A percentile compares a stretch with the other conserved stretches of the same genome.
phyloP scores from a whole-genome alignment of 2,329 filamentous ascomycete species.

The Aspergillus caelatus region DNA sequence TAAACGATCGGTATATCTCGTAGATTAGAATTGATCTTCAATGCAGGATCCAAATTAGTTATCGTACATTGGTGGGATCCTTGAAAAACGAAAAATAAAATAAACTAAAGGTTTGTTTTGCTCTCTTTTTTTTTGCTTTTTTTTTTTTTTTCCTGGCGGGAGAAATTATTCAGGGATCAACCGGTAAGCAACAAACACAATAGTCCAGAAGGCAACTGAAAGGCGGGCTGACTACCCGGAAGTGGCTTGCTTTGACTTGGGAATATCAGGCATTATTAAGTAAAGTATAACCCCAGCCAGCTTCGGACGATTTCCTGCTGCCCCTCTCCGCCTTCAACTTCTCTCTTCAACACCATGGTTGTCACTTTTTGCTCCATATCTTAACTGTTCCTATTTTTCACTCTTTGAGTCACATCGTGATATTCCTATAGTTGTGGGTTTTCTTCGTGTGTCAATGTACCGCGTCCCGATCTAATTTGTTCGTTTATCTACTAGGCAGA shows the following conservation, averaged over 20 bases:
- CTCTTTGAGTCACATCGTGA: conserved; percentile 1
- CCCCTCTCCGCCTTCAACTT: conserved; percentile 10
- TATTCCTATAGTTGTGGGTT: background rate
- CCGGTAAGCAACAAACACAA: background rate
- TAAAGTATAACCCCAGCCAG: conserved; percentile 4
- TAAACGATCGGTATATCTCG: background rate
- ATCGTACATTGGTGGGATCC: background rate
- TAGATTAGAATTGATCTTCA: conserved; percentile 1
- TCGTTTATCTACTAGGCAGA: conserved; percentile 8
- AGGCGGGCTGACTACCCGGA: conserved; percentile 8
- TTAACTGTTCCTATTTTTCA: background rate
- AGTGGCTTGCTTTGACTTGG: conserved; percentile 1
- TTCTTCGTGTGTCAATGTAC: background rate
- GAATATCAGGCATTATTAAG: conserved; percentile 6
- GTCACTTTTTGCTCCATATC: background rate
- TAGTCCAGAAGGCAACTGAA: conserved; percentile 9
- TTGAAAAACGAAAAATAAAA: background rate
- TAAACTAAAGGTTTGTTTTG: background rate
- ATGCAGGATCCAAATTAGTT: background rate
- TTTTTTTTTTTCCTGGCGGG: background rate
- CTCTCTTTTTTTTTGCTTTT: background rate
- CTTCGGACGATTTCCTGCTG: conserved; percentile 8
- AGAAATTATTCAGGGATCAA: background rate
- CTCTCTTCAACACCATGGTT: conserved; percentile 4
- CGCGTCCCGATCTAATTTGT: background rate